These are phyloP conservation scores for Cymbopogon citratus DNA, from an alignment of 176 grass and related monocot species.

Conservation along the genomic window DNA sequence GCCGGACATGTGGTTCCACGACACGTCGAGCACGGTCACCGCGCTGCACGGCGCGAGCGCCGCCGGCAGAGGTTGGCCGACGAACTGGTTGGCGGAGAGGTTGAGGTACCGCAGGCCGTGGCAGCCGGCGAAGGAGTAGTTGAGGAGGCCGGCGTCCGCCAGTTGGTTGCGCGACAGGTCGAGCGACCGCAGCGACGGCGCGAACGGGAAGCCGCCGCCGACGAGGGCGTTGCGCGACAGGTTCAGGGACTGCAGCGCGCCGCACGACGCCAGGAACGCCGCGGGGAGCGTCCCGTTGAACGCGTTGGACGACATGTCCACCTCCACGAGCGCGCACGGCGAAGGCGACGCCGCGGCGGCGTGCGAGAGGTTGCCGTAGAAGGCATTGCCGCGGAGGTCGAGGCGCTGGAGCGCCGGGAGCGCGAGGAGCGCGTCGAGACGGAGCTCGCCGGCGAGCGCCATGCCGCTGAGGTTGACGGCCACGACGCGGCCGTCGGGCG, in stretches of 20 bases:
- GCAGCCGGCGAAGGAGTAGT: constrained; percentile 69
- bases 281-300: constrained; percentile 59
- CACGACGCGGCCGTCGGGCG: constrained; percentile 33
- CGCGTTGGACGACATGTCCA: constrained; percentile 76
- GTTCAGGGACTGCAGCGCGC: constrained; percentile 49
- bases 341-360: background rate
- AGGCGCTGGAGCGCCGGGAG: constrained; percentile 48
- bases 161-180: constrained; percentile 77
- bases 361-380: constrained; percentile 86
- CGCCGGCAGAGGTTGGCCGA: constrained; percentile 38
- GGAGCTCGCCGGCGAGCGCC: constrained; percentile 60
- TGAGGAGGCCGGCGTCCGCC: constrained; percentile 50
- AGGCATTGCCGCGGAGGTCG: constrained; percentile 68
- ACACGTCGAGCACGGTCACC: constrained; percentile 60
- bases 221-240: constrained; percentile 58
- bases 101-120: constrained; percentile 66
- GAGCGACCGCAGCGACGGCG: constrained; percentile 46
- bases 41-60: constrained; percentile 43
- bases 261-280: constrained; percentile 56
- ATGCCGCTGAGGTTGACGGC: constrained; percentile 65
- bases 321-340: constrained; percentile 43
- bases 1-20: constrained; percentile 70
- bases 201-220: constrained; percentile 56
- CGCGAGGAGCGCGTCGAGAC: constrained; percentile 47
- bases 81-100: constrained; percentile 75